A percentile compares a stretch with the other conserved stretches of the same genome.
Evolutionary conservation across 495 filamentous ascomycete genomes (phyloP).

Genomic region (Penicillium samsonianum): DNA sequence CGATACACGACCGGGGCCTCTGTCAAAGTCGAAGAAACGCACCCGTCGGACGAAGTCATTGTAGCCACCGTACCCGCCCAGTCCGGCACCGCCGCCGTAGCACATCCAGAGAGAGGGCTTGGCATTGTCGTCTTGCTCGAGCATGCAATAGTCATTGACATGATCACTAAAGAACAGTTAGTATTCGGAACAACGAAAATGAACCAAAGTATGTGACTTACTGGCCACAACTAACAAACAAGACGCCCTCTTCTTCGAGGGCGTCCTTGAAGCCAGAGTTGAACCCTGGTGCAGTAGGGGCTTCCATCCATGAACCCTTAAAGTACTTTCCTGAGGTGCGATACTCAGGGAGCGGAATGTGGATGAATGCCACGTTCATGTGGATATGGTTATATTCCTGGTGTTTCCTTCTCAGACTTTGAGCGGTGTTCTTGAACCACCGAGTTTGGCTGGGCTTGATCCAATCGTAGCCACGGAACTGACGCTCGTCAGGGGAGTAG

Average conservation of each 20-base stretch:
- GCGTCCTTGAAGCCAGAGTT: conserved; percentile 89
- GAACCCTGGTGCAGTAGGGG: conserved; percentile 79
- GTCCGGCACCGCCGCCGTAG: conserved; percentile 84
- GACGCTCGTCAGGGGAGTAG: conserved; percentile 86
- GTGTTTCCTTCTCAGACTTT: conserved; percentile 67
- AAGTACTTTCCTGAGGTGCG: conserved; percentile 48
- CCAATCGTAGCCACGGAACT: conserved; percentile 92
- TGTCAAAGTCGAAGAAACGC: conserved; percentile 89
- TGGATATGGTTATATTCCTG: conserved; percentile 85
- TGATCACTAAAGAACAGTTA: conserved; percentile 64
- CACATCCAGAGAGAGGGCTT: conserved; percentile 95
- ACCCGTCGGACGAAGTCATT: conserved; percentile 80
- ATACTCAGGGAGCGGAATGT: conserved; percentile 95
- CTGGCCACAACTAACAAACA: conserved; percentile 90
- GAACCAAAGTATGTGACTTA: conserved; percentile 45
- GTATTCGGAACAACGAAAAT: conserved; percentile 6
- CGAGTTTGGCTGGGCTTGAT: conserved; percentile 88
- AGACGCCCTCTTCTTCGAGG: conserved; percentile 76
- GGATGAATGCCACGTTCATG: conserved; percentile 95
- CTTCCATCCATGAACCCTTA: conserved; percentile 70
- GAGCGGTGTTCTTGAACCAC: conserved; percentile 83
- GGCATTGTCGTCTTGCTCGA: conserved; percentile 48
- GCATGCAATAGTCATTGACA: conserved; percentile 91
- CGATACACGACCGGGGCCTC: conserved; percentile 77
- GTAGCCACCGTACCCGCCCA: conserved; percentile 94